phyloP scores from a whole-genome alignment of 495 filamentous ascomycete genomes.

The Hamigera avellanea region DNA sequence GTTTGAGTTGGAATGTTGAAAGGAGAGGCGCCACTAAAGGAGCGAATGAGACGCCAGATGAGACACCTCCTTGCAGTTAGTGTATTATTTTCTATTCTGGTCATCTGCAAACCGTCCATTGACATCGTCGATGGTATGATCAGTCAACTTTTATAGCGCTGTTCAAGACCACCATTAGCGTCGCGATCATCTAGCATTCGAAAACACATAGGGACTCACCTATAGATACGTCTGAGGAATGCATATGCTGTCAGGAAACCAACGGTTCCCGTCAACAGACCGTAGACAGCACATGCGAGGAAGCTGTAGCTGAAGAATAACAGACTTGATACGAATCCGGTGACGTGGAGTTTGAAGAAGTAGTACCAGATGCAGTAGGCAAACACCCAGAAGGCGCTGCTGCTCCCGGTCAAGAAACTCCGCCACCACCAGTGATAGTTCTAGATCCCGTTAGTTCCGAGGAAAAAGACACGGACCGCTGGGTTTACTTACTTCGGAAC shows the following conservation, averaged over 20 bases:
- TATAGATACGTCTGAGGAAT: conserved; percentile 84
- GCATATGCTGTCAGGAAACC: conserved; percentile 82
- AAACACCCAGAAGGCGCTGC: conserved; percentile 77
- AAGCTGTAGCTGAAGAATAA: conserved; percentile 81
- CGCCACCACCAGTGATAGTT: conserved; percentile 98
- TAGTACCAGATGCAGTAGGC: conserved; percentile 83
- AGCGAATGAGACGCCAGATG: too few relatives aligned
- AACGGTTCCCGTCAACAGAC: conserved; percentile 73
- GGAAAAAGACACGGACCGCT: background rate
- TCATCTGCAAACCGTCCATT: too few relatives aligned
- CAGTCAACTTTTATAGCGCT: conserved; percentile 35
- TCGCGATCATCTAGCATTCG: background rate
- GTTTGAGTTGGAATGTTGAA: too few relatives aligned
- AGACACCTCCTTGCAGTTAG: too few relatives aligned
- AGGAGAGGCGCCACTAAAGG: too few relatives aligned
- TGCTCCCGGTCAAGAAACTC: conserved; percentile 73
- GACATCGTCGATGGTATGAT: background rate
- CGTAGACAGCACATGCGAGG: conserved; percentile 76
- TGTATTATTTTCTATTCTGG: too few relatives aligned
- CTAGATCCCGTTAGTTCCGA: conserved; percentile 28
- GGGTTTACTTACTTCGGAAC: conserved; percentile 46
- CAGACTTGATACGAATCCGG: conserved; percentile 67
- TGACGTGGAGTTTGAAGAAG: conserved; percentile 68
- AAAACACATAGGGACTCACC: conserved; percentile 35
- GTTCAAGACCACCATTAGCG: background rate